Base-by-base conservation (phyloP, 2,329 filamentous ascomycete genomes). In the Ascocoryne sarcoides region DNA sequence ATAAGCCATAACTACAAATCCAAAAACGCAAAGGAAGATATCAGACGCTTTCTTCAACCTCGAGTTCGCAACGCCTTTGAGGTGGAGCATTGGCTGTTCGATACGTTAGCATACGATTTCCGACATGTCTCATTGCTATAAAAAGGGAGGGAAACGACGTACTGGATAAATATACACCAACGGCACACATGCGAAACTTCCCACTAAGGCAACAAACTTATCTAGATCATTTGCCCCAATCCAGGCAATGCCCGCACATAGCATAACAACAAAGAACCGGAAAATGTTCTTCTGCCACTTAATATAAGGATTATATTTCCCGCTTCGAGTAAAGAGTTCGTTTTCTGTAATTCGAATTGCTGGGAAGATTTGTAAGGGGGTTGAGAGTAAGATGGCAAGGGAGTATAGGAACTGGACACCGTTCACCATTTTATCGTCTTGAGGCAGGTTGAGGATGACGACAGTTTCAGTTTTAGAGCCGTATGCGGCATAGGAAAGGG, bases 221-320 rank as follows among this genome's bases (percentile, higher is more conserved):
- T 98, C 92, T 40, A 98, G 68, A 63, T 96, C 82, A 51, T 87
- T 84, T 3, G 92, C 90, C 46, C 92, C 92, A 32, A 82, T 79
- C 87, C 88, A 98, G 2, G 90, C 90, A 50, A 98, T 83, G 43
- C 79, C 65, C 1, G 89, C 84, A 57, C 92, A 96, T 17, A 92
- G 64, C 56, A 85, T 76, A 37, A 96, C 92, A 47, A 95, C 78
- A 58, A 90, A 81, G 70, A 96, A 98, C 40, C 92, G 82, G 69
- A 95, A 98, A 23, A 83, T 69, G 54, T 98, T 98, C 78, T 98
- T 98, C 72, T 96, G 85, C 92, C 92, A 98, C 69, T 98, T 98
- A 70, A 98, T 94, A 59, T 86, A 92, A 1, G 88, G 89, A 60
- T 96, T 95, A 67, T 95, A 95, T 65, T 98, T 98, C 53, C 92